Evolutionary conservation across 1,284 basidiomycete species (phyloP).

Genomic region (Pulveroboletus sp.): DNA sequence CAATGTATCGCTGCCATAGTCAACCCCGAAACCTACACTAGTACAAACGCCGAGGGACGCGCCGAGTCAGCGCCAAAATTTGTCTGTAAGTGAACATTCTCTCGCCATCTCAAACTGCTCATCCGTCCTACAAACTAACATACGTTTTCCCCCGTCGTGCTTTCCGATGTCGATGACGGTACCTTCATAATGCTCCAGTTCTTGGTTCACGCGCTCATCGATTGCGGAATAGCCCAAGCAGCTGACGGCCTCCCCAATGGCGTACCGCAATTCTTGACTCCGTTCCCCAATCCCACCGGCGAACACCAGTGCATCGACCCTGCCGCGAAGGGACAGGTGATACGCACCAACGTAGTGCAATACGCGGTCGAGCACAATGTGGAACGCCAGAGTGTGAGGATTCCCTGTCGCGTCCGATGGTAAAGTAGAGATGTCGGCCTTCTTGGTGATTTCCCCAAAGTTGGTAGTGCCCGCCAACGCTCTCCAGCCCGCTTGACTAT

Average conservation of each 20-base stretch:
- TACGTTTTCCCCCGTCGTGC: conserved; percentile 35
- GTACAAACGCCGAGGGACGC: not conserved
- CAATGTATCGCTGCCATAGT: too few species aligned
- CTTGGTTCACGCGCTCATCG: conserved; percentile 42
- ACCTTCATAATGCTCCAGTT: conserved; percentile 35
- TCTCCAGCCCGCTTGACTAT: conserved; percentile 72
- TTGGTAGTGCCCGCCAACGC: conserved; percentile 77
- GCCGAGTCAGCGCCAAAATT: conserved; percentile 22
- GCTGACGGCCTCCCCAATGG: conserved; percentile 51
- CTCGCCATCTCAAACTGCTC: conserved; percentile 73
- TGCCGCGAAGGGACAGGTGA: conserved; percentile 65
- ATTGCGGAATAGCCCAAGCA: conserved; percentile 68
- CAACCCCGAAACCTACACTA: not conserved
- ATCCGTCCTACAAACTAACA: conserved; percentile 66
- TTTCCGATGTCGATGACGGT: conserved; percentile 50
- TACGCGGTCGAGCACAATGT: conserved; percentile 75
- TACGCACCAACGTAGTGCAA: conserved; percentile 73
- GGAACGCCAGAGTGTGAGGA: conserved; percentile 61
- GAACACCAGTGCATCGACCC: conserved; percentile 81
- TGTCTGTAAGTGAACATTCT: conserved; percentile 42
- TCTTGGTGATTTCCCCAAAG: conserved; percentile 65
- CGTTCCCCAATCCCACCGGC: conserved; percentile 85
- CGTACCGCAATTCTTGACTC: conserved; percentile 58
- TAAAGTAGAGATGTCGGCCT: conserved; percentile 31
- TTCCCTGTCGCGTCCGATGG: conserved; percentile 22